These are phyloP conservation scores for Passiflora organensis DNA, from an alignment of 345 rosid genomes.

Conservation along the genomic window DNA sequence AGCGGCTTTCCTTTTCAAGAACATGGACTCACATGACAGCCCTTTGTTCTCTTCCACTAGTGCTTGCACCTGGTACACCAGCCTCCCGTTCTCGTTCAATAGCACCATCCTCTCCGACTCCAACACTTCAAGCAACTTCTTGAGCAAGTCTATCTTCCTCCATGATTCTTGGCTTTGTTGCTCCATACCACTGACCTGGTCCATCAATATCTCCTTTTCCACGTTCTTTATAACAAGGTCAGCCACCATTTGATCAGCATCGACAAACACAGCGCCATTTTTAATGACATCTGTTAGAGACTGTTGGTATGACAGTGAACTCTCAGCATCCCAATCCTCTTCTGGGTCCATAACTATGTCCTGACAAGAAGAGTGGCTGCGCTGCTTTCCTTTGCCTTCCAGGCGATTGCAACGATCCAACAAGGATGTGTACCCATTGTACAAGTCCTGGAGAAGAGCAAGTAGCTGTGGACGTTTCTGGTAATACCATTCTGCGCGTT, in stretches of 20 bases:
- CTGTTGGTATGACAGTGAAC: conserved; percentile 41
- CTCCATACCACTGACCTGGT: conserved; percentile 38
- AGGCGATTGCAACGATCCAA: conserved; percentile 32
- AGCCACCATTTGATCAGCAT: conserved; percentile 34
- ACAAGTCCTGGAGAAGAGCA: conserved; percentile 52
- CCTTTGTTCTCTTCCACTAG: conserved; percentile 50
- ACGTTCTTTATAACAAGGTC: conserved; percentile 49
- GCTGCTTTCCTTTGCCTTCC: conserved; percentile 11
- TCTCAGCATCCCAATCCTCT: conserved; percentile 39
- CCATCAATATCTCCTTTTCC: conserved; percentile 40
- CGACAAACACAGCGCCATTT: background rate
- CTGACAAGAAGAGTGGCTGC: conserved; percentile 3
- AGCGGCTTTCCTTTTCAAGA: conserved; percentile 53
- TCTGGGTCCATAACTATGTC: conserved; percentile 1
- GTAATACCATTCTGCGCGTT: conserved; percentile 69
- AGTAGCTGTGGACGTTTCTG: conserved; percentile 59
- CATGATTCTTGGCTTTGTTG: conserved; percentile 29
- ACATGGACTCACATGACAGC: conserved; percentile 42
- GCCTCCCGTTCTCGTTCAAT: conserved; percentile 45
- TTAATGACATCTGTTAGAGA: background rate
- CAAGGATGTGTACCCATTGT: conserved; percentile 48
- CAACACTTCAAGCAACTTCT: conserved; percentile 52
- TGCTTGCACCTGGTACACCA: conserved; percentile 39
- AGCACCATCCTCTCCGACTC: conserved; percentile 65
- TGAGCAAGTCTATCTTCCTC: conserved; percentile 52